A percentile compares a stretch with the other conserved stretches of the same genome.
Conservation (phyloP, 2,329 filamentous ascomycete species). For the Colletotrichum navitas region DNA sequence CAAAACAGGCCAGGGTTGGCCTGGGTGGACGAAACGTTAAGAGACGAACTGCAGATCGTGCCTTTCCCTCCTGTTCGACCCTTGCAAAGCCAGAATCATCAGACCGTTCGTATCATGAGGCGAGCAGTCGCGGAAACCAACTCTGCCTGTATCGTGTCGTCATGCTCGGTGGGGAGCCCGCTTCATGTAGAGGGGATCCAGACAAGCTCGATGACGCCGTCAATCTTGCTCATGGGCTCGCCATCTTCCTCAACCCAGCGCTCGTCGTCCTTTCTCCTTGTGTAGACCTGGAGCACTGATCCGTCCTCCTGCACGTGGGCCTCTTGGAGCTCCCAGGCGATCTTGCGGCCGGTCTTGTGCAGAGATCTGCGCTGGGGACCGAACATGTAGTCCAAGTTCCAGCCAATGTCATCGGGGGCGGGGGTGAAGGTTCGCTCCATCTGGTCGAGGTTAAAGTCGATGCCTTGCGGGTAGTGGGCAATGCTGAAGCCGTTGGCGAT, state of each 20-base stretch:
- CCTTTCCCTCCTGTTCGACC: constrained; percentile 2
- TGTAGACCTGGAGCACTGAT: constrained; percentile 66
- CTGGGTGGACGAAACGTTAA: constrained; percentile 10
- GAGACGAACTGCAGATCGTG: constrained; percentile 13
- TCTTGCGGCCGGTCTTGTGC: constrained; percentile 63
- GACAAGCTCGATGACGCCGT: constrained; percentile 69
- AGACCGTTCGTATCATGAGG: constrained; percentile 30
- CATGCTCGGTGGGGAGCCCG: constrained; percentile 24
- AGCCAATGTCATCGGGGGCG: constrained; percentile 61
- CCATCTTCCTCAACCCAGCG: constrained; percentile 64
- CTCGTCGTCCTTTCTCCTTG: constrained; percentile 64
- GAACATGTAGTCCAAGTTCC: constrained; percentile 65
- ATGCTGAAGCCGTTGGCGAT: constrained; percentile 72
- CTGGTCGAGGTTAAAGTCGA: constrained; percentile 63
- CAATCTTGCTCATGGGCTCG: constrained; percentile 63
- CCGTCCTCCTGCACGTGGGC: constrained; percentile 61
- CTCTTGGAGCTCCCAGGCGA: constrained; percentile 67
- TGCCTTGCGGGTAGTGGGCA: constrained; percentile 66
- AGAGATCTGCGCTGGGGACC: constrained; percentile 63
- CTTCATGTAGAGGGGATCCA: constrained; percentile 59
- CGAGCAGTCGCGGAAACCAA: background rate
- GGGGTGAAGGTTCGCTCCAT: constrained; percentile 66
- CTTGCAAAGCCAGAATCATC: constrained; percentile 25
- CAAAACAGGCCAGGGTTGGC: constrained; percentile 18
- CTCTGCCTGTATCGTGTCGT: constrained; percentile 34